Conservation (phyloP, 2,329 filamentous ascomycete genomes). For the Cercospora citrullina region DNA sequence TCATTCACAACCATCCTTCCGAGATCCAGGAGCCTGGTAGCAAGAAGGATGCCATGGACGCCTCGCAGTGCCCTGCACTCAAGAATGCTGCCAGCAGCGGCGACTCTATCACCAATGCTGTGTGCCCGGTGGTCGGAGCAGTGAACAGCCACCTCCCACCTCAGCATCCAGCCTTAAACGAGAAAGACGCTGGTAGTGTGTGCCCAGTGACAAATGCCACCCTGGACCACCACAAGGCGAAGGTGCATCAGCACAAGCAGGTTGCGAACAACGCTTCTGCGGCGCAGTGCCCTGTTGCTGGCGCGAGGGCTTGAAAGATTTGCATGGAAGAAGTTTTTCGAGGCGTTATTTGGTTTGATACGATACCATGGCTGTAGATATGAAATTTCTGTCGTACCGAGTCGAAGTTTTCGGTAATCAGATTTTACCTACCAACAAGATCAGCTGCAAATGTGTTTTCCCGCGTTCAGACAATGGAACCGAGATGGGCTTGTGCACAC, state of each 20-base stretch:
- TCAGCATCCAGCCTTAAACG: constrained; percentile 44
- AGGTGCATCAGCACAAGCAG: constrained; percentile 44
- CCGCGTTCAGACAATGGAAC: not conserved
- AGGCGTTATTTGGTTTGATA: constrained; percentile 4
- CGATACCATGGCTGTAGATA: constrained; percentile 3
- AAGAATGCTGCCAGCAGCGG: constrained; percentile 42
- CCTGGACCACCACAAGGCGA: constrained; percentile 46
- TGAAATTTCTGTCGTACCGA: not conserved
- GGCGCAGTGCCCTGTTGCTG: constrained; percentile 47
- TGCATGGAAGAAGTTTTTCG: not conserved
- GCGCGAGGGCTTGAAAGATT: constrained; percentile 21
- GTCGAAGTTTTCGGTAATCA: not conserved
- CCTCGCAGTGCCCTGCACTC: constrained; percentile 45
- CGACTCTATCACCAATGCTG: constrained; percentile 45
- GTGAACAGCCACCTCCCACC: constrained; percentile 45
- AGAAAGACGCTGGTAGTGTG: constrained; percentile 42
- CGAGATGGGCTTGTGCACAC: not conserved
- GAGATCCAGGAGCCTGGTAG: constrained; percentile 32
- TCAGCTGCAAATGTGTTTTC: not conserved
- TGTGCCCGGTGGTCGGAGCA: constrained; percentile 49
- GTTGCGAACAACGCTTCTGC: constrained; percentile 43
- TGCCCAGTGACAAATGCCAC: constrained; percentile 50
- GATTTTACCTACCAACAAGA: not conserved
- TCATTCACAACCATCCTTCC: constrained; percentile 45
- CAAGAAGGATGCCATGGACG: constrained; percentile 34